These are phyloP conservation scores for Stellera chamaejasme DNA, from an alignment of 345 rosid genomes.

Conservation along the genomic window DNA sequence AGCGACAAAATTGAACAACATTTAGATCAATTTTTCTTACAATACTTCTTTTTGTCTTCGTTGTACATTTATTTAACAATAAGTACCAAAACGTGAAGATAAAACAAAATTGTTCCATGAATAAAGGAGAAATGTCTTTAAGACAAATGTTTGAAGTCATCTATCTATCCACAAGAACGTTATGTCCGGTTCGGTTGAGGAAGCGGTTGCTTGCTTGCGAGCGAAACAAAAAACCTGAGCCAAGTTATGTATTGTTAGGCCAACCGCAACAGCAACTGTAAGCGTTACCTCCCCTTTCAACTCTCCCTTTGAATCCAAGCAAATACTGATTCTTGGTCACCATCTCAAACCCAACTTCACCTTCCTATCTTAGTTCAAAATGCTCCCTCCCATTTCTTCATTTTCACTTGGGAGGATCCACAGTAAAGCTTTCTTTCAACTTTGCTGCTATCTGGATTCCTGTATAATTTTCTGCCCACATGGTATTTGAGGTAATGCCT, in stretches of 20 bases:
- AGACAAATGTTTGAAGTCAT: too few species aligned
- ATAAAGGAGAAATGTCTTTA: too few species aligned
- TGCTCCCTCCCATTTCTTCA: slow-evolving; percentile 18
- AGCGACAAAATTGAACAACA: too few species aligned
- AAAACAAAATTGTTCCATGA: too few species aligned
- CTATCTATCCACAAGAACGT: too few species aligned
- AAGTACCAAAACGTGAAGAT: too few species aligned
- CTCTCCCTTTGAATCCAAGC: slow-evolving; percentile 55
- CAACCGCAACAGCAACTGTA: slow-evolving; percentile 38
- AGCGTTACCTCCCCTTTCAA: slow-evolving; percentile 20
- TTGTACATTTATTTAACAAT: too few species aligned
- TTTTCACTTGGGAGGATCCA: too few species aligned
- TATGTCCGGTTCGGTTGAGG: slow-evolving; percentile 13
- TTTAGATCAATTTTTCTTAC: too few species aligned
- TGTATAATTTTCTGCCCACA: neutral
- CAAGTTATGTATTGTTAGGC: slow-evolving; percentile 64
- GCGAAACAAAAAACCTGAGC: slow-evolving; percentile 33
- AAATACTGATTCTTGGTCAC: slow-evolving; percentile 77
- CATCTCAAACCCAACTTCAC: slow-evolving; percentile 78
- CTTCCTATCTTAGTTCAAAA: slow-evolving; percentile 37
- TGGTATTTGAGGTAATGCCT: slow-evolving; percentile 38
- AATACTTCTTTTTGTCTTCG: too few species aligned
- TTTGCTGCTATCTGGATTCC: slow-evolving; percentile 8
- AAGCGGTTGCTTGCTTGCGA: slow-evolving; percentile 39
- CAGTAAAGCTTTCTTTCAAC: neutral